Percentiles rank a stretch among this genome's conserved stretches.
phyloP scores from a whole-genome alignment of 805 yeast genomes.

The Nakazawaea ishiwadae region DNA sequence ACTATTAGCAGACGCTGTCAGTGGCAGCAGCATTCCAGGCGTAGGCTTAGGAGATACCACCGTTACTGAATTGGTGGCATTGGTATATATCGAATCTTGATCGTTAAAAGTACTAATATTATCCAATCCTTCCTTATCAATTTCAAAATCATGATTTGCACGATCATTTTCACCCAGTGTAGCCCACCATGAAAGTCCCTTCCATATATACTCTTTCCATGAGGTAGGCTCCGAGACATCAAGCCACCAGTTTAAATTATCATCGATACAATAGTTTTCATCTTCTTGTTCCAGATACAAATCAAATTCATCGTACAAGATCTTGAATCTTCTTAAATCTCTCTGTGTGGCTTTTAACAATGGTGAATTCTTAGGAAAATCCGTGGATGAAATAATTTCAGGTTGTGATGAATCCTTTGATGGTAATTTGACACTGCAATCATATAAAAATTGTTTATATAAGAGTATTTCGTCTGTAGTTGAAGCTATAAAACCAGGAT shows the following conservation, averaged over 20 bases:
- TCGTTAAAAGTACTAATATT: slow-evolving; percentile 9
- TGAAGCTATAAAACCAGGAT: slow-evolving; percentile 46
- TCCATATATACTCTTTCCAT: slow-evolving; percentile 58
- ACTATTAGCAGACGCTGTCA: neutral
- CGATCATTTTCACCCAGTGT: slow-evolving; percentile 64
- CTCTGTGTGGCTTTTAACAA: slow-evolving; percentile 28
- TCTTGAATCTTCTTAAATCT: slow-evolving; percentile 31
- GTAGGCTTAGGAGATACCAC: neutral
- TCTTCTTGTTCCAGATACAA: slow-evolving; percentile 12
- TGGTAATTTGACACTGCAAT: slow-evolving; percentile 30
- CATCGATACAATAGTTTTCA: slow-evolving; percentile 8
- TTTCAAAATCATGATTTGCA: slow-evolving; percentile 32
- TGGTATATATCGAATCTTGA: slow-evolving; percentile 6
- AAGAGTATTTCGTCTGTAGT: slow-evolving; percentile 65
- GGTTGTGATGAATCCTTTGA: neutral
- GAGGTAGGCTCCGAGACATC: slow-evolving; percentile 43
- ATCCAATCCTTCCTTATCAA: slow-evolving; percentile 23
- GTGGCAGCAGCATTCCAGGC: neutral
- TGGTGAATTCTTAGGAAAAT: slow-evolving; percentile 4
- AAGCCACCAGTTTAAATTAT: slow-evolving; percentile 37
- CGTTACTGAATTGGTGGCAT: neutral
- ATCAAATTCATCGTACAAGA: slow-evolving; percentile 20
- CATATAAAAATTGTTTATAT: slow-evolving; percentile 48
- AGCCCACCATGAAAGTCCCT: slow-evolving; percentile 84
- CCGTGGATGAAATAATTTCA: neutral